phyloP scores from a whole-genome alignment of 1,139 yeast species.

The Candida labiduridarum region DNA sequence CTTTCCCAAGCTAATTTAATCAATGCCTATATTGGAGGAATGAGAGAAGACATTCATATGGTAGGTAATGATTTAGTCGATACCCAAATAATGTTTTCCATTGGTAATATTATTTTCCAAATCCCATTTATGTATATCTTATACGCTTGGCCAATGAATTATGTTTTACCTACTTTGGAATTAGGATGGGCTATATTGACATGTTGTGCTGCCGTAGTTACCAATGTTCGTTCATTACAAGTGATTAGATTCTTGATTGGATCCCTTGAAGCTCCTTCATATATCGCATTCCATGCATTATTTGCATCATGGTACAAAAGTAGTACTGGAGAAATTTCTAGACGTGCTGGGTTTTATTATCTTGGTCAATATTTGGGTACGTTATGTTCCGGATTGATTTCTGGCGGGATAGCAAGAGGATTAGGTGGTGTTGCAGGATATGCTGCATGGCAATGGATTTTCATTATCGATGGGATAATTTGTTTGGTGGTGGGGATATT shows the following conservation, averaged over 20 bases:
- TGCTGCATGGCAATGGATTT: slow-evolving; percentile 75
- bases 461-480: slow-evolving; percentile 64
- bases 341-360: slow-evolving; percentile 64
- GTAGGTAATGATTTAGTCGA: slow-evolving; percentile 65
- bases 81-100: slow-evolving; percentile 58
- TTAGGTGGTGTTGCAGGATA: slow-evolving; percentile 53
- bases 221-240: slow-evolving; percentile 49
- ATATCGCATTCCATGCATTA: slow-evolving; percentile 60
- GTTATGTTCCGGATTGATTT: slow-evolving; percentile 64
- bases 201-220: slow-evolving; percentile 42
- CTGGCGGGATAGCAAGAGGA: slow-evolving; percentile 56
- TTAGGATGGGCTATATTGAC: slow-evolving; percentile 70
- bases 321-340: slow-evolving; percentile 52
- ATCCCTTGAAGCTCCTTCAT: slow-evolving; percentile 64
- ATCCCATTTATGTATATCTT: slow-evolving; percentile 49
- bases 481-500: slow-evolving; percentile 62
- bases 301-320: slow-evolving; percentile 63
- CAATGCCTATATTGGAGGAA: slow-evolving; percentile 71
- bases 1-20: slow-evolving; percentile 62
- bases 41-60: slow-evolving; percentile 61
- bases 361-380: slow-evolving; percentile 63
- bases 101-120: slow-evolving; percentile 63
- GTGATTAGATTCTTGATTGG: slow-evolving; percentile 65
- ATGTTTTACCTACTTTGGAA: slow-evolving; percentile 59
- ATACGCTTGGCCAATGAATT: slow-evolving; percentile 54